These are phyloP conservation scores for Pseudogymnoascus sp. DNA, from an alignment of 2,329 filamentous ascomycete genomes.

Conservation along the genomic window DNA sequence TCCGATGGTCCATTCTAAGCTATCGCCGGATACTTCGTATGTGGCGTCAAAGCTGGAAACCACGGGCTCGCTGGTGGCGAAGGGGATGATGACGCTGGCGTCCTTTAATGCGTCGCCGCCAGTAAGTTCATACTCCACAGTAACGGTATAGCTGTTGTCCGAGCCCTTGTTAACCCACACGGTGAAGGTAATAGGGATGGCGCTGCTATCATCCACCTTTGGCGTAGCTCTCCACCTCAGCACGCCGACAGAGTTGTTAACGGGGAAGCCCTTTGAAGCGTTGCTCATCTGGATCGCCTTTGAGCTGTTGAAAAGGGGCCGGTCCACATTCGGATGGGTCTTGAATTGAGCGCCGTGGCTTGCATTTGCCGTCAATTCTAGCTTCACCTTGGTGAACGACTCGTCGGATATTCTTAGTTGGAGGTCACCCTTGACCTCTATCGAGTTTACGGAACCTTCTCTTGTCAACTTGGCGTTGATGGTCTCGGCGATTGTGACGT, in stretches of 20 bases:
- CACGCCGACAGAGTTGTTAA: constrained; percentile 88
- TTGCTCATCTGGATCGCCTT: constrained; percentile 89
- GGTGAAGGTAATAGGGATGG: constrained; percentile 89
- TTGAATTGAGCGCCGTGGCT: constrained; percentile 85
- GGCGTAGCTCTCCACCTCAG: constrained; percentile 85
- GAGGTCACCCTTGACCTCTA: constrained; percentile 86
- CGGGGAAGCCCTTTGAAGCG: constrained; percentile 76
- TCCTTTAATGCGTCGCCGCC: constrained; percentile 72
- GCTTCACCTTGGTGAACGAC: constrained; percentile 82
- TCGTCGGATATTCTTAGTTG: constrained; percentile 85
- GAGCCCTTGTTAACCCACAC: constrained; percentile 93
- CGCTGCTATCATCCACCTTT: constrained; percentile 68
- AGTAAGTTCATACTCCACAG: constrained; percentile 90
- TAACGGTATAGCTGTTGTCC: constrained; percentile 76
- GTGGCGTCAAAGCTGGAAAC: constrained; percentile 90
- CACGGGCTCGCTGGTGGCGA: constrained; percentile 71
- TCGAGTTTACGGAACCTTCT: constrained; percentile 77
- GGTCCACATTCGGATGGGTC: constrained; percentile 95
- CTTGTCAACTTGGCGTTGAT: constrained; percentile 83
- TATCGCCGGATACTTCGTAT: constrained; percentile 89
- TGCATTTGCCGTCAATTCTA: constrained; percentile 66
- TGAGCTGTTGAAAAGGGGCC: constrained; percentile 70
- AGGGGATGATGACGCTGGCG: constrained; percentile 82
- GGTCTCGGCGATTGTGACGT: constrained; percentile 80
- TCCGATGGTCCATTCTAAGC: constrained; percentile 88